A percentile compares a stretch with the other conserved stretches of the same genome.
Conservation (phyloP, 768 basidiomycete species). For the Hericium rajendrae region DNA sequence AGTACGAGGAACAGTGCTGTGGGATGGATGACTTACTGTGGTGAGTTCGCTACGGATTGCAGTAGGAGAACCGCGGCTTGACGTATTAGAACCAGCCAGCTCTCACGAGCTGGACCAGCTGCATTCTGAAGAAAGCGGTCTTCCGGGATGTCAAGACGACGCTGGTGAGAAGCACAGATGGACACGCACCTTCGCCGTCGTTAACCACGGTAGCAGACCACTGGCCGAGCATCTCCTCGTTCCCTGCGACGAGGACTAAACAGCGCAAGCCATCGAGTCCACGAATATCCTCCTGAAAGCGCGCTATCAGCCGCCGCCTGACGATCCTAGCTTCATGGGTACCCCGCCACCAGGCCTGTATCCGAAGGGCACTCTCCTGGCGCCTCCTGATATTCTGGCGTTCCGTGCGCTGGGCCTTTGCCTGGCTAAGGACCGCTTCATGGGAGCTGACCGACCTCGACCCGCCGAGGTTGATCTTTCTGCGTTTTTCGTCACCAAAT, state of each 20-base stretch:
- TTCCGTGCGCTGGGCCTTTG: slow-evolving; percentile 49
- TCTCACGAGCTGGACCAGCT: slow-evolving; percentile 27
- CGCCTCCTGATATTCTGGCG: slow-evolving; percentile 44
- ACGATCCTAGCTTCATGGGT: slow-evolving; percentile 29
- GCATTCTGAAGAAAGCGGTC: slow-evolving; percentile 33
- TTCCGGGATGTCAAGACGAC: slow-evolving; percentile 9
- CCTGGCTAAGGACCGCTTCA: slow-evolving; percentile 49
- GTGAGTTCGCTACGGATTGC: slow-evolving; percentile 35
- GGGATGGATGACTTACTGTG: slow-evolving; percentile 28
- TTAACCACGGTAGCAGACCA: slow-evolving; percentile 35
- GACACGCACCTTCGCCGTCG: slow-evolving; percentile 20
- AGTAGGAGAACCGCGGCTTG: slow-evolving; percentile 41
- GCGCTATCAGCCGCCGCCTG: slow-evolving; percentile 33
- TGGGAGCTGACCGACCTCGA: slow-evolving; percentile 40
- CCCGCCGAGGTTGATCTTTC: slow-evolving; percentile 75
- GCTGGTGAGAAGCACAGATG: slow-evolving; percentile 8
- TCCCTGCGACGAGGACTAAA: slow-evolving; percentile 49
- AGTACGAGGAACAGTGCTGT: too few relatives aligned
- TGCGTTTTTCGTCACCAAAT: slow-evolving; percentile 40
- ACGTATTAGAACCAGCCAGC: slow-evolving; percentile 56
- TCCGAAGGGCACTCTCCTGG: slow-evolving; percentile 45
- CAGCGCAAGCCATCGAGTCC: slow-evolving; percentile 52
- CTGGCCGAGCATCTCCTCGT: slow-evolving; percentile 33
- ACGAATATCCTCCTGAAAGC: slow-evolving; percentile 44
- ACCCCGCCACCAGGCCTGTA: slow-evolving; percentile 70